phyloP scores from a whole-genome alignment of 441 rosid genomes.

The Theobroma grandiflorum region DNA sequence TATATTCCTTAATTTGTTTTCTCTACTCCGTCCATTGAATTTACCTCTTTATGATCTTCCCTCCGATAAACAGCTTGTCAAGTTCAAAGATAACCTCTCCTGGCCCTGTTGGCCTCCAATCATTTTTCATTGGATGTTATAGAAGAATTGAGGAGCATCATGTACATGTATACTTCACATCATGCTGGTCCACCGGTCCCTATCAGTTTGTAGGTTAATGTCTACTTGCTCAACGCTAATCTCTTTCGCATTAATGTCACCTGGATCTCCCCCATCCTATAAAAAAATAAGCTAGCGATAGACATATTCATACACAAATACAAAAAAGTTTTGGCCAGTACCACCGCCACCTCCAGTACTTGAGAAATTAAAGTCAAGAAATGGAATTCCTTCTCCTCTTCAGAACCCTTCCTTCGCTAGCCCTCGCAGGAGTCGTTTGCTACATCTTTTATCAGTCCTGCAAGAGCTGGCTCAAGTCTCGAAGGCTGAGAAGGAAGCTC shows the following conservation, averaged over 20 bases:
- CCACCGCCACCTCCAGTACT: not conserved
- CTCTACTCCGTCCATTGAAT: no score
- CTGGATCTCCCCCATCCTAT: not conserved
- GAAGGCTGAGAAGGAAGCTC: conserved; percentile 54
- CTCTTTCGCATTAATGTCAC: conserved; percentile 24
- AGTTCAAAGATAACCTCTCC: not conserved
- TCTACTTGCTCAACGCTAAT: conserved; percentile 20
- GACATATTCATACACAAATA: not conserved
- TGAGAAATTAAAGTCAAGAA: not conserved
- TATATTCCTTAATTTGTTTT: not conserved
- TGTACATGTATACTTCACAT: conserved; percentile 4
- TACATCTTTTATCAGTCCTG: not conserved
- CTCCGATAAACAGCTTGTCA: not conserved
- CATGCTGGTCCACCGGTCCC: conserved; percentile 24
- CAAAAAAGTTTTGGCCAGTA: not conserved
- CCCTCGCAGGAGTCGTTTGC: not conserved
- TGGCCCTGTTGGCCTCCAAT: not conserved
- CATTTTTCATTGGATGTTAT: not conserved
- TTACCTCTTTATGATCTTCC: not conserved
- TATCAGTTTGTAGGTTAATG: conserved; percentile 11
- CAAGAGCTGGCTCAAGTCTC: conserved; percentile 42
- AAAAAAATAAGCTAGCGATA: not conserved
- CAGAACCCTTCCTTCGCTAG: not conserved
- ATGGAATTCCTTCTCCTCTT: conserved; percentile 1
- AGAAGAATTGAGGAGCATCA: conserved; percentile 16